Evolutionary conservation across 2,329 filamentous ascomycete genomes (phyloP).

Genomic region (Fusarium nygamai): DNA sequence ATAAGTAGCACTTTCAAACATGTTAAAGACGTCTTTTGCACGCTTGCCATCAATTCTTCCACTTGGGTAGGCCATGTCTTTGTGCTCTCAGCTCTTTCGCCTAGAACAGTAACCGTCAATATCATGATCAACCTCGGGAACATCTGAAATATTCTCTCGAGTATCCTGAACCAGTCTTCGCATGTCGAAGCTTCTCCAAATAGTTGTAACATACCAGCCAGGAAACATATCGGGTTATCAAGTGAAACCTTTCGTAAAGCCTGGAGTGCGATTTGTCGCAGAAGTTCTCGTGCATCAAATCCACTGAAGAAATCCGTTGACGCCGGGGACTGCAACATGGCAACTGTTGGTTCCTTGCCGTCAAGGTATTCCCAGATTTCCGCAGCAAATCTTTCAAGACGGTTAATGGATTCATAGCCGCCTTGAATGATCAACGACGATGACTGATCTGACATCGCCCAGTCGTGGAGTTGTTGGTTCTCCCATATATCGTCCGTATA

Average conservation of each 20-base stretch:
- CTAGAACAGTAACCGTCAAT: not conserved
- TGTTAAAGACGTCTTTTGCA: accelerated
- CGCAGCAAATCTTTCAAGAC: not conserved
- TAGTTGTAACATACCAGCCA: not conserved
- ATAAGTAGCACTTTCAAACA: accelerated
- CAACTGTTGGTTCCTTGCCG: not conserved
- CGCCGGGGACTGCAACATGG: accelerated
- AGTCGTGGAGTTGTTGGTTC: not conserved
- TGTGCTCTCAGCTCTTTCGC: not conserved
- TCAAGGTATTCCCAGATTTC: not conserved
- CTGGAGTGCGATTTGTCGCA: not conserved
- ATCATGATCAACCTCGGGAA: not conserved
- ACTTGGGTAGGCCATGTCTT: accelerated
- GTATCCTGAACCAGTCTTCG: not conserved
- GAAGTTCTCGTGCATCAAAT: not conserved
- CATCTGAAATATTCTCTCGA: not conserved
- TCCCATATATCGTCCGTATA: not conserved
- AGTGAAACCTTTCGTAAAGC: not conserved
- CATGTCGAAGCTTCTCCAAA: not conserved
- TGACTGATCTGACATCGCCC: not conserved
- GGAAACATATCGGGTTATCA: accelerated
- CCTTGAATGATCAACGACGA: not conserved
- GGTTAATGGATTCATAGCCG: not conserved
- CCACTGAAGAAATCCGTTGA: accelerated
- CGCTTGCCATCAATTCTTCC: accelerated